Conservation (phyloP, 1,284 basidiomycete genomes). For the Moesziomyces globuligerus region DNA sequence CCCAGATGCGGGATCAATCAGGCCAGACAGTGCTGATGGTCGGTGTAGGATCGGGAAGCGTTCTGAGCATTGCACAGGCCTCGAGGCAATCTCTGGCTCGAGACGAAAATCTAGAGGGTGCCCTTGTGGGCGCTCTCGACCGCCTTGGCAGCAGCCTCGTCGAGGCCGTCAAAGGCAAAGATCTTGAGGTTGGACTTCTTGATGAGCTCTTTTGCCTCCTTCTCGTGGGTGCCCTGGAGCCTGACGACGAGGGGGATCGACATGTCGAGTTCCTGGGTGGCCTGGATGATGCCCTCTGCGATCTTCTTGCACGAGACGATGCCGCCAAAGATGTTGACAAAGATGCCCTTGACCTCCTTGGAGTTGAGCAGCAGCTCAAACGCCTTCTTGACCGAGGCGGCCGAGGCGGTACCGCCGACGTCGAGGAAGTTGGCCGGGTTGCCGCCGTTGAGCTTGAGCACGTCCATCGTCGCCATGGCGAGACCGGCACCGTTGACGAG, state of each 20-base stretch:
- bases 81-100: too few relatives aligned
- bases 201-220: conserved; percentile 85
- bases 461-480: conserved; percentile 99
- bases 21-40: too few relatives aligned
- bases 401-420: conserved; percentile 95
- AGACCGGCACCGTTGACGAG: conserved; percentile 98
- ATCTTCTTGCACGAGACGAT: conserved; percentile 95
- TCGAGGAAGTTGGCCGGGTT: conserved; percentile 98
- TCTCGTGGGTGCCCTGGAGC: conserved; percentile 95
- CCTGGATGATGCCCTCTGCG: conserved; percentile 89
- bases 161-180: conserved; percentile 48
- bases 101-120: conserved; percentile 19
- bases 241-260: conserved; percentile 90
- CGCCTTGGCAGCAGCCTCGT: conserved; percentile 49
- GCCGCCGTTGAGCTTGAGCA: conserved; percentile 77
- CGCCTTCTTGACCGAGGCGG: conserved; percentile 98
- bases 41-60: too few relatives aligned
- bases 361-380: conserved; percentile 94
- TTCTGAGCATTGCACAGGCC: too few relatives aligned
- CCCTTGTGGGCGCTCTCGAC: conserved; percentile 51
- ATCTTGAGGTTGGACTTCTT: conserved; percentile 82
- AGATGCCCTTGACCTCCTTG: conserved; percentile 94
- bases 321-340: conserved; percentile 83
- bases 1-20: too few relatives aligned
- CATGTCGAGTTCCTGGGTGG: conserved; percentile 88